phyloP scores from a whole-genome alignment of 2,329 filamentous ascomycete species.

The Clonostachys byssicola region DNA sequence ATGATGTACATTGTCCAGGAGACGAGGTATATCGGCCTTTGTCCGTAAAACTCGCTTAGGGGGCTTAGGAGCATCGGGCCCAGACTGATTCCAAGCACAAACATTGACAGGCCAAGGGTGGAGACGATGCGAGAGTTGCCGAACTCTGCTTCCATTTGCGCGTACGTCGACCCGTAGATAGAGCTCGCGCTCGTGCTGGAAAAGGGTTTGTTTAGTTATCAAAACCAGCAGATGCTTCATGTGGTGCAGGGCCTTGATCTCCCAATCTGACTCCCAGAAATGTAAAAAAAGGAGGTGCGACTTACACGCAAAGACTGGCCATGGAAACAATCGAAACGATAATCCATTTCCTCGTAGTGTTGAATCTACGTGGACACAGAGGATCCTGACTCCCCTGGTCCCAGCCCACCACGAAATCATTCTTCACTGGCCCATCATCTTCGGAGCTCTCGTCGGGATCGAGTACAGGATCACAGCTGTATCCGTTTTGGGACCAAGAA shows the following conservation, averaged over 20 bases:
- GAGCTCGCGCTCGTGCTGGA: conserved; percentile 78
- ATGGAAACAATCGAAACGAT: conserved; percentile 71
- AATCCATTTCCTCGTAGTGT: conserved; percentile 66
- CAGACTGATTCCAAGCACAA: conserved; percentile 71
- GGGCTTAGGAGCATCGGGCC: conserved; percentile 62
- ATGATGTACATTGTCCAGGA: conserved; percentile 73
- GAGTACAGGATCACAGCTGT: too few relatives aligned
- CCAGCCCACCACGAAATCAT: conserved; percentile 53
- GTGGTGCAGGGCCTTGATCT: too few relatives aligned
- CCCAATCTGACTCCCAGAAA: too few relatives aligned
- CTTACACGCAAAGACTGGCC: conserved; percentile 80
- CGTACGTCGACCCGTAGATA: conserved; percentile 84
- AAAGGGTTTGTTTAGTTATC: too few relatives aligned
- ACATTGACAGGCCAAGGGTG: conserved; percentile 76
- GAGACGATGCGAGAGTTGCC: conserved; percentile 66
- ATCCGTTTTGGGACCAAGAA: too few relatives aligned
- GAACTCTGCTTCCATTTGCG: conserved; percentile 73
- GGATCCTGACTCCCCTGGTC: conserved; percentile 69
- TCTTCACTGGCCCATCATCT: too few relatives aligned
- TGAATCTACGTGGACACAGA: conserved; percentile 68
- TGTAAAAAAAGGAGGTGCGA: conserved; percentile 15
- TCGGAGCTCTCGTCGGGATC: too few relatives aligned
- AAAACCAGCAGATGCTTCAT: too few relatives aligned
- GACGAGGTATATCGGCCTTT: conserved; percentile 73
- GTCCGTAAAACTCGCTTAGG: conserved; percentile 75